Evolutionary conservation across 129 eudicot genomes (phyloP), one percentile per base, ranked within the genome.

Genomic region (Cynara cardunculus): DNA sequence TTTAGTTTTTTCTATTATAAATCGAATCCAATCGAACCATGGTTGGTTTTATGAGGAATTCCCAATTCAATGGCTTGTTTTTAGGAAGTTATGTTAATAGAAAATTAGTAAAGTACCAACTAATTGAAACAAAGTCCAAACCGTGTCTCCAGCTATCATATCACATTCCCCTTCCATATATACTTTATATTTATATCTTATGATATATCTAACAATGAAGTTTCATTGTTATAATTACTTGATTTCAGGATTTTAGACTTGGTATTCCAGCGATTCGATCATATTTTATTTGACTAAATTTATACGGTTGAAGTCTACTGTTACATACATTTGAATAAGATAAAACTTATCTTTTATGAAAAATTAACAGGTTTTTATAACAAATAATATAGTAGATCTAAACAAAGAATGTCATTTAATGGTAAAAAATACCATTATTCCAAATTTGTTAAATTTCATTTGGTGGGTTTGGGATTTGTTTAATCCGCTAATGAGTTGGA

Each of bases 131-230:
- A 72, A 76, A 35, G 84, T 81, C 31, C 56, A 59, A 82, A 82
- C 71, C 85, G 85, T 77, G 85, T 82, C 77, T 76, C 77, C 85
- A 82, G 82, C 75, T 71, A 64, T 71, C 27, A 72, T 76, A 41
- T 69, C 76, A 69, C 35, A 35, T 53, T 82, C 53, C 72, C 49
- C 2, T 41, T 56, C 77, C 22, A 56, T 18, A n/a, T 72, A 2
- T 34, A 34, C 10, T 22, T 59, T 9, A n/a, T 71, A 2, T 25
- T 72, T 18, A 14, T 59, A 25, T 24, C 7, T 7, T 64, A 9
- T n/a, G 30, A 27, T 13, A 71, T 78, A 5, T 26, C 5, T 5
- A 32, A 34, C 7, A 34, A 34, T 8, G 46, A 37, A 37, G 13
- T 0, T 8, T 37, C 13, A 8, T 37, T 37, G 11, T 37, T 37